Percentiles rank a stretch among this genome's conserved stretches.
Evolutionary conservation across 73 alveolate genomes (phyloP).

Genomic region (Tetrahymena borealis): DNA sequence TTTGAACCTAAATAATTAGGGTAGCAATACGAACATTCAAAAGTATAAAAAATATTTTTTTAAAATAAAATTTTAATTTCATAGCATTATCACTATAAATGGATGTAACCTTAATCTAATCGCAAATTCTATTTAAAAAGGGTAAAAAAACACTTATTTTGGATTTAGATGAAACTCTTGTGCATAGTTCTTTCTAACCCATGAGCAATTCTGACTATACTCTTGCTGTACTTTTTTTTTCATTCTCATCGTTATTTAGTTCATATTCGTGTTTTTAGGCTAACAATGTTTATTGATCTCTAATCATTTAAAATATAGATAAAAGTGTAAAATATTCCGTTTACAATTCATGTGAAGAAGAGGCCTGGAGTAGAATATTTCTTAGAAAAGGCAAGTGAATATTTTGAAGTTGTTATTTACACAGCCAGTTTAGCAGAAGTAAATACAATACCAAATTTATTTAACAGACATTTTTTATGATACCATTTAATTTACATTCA

Average conservation of each 20-base stretch:
- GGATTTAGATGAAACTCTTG: constrained; percentile 65
- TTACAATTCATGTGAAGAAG: constrained; percentile 57
- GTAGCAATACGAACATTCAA: background rate
- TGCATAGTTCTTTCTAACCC: constrained; percentile 48
- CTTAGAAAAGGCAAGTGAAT: constrained; percentile 43
- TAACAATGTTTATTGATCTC: no score
- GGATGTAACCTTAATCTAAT: no score
- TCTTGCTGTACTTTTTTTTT: background rate
- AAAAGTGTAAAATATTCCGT: constrained; percentile 5
- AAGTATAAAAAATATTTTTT: no score
- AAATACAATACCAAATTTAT: constrained; percentile 22
- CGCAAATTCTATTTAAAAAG: no score
- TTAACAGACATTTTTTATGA: background rate
- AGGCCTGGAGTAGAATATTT: constrained; percentile 77
- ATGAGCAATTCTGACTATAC: constrained; percentile 27
- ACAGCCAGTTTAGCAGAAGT: constrained; percentile 50
- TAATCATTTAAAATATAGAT: background rate
- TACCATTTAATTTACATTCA: no score
- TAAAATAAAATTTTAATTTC: no score
- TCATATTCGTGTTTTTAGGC: no score
- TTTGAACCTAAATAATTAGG: background rate
- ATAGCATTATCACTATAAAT: no score
- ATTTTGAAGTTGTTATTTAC: constrained; percentile 53
- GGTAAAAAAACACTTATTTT: constrained; percentile 47
- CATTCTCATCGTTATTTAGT: background rate